Percentiles rank a stretch among this genome's conserved stretches.
phyloP scores from a whole-genome alignment of 75 land plant species.

The Pinus tabuliformis region DNA sequence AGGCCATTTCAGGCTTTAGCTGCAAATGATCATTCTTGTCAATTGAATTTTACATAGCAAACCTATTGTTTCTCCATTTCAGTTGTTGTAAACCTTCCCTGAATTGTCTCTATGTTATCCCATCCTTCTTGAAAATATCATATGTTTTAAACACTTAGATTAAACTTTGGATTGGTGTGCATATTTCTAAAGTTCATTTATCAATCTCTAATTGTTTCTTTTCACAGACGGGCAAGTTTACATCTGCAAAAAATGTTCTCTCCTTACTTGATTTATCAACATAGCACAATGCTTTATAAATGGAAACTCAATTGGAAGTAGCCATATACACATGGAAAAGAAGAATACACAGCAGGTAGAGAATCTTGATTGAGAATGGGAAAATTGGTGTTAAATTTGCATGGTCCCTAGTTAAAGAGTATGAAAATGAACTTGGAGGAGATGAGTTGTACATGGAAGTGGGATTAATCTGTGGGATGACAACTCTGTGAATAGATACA shows the following conservation, averaged over 20 bases:
- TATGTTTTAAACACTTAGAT: background rate
- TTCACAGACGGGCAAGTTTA: constrained; percentile 40
- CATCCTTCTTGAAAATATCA: background rate
- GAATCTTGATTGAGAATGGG: constrained; percentile 9
- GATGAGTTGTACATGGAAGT: constrained; percentile 13
- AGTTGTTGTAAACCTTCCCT: no score
- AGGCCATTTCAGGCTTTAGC: no score
- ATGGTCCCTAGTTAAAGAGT: constrained; percentile 66
- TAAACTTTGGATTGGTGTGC: background rate
- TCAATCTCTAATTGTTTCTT: background rate
- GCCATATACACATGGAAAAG: constrained; percentile 74
- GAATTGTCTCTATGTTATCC: no score
- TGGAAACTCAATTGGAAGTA: constrained; percentile 68
- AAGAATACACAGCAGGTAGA: constrained; percentile 32
- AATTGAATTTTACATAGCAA: no score
- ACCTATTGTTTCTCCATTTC: no score
- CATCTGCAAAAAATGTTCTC: constrained; percentile 47
- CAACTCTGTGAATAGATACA: no score
- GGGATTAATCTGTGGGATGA: no score
- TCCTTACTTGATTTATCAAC: constrained; percentile 45
- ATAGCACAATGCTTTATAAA: constrained; percentile 63
- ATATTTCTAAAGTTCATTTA: background rate
- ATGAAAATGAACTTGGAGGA: constrained; percentile 28
- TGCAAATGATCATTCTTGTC: no score
- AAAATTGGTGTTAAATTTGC: constrained; percentile 44